Evolutionary conservation across 2,329 filamentous ascomycete species (phyloP).

Genomic region (Neopestalotiopsis clavispora): DNA sequence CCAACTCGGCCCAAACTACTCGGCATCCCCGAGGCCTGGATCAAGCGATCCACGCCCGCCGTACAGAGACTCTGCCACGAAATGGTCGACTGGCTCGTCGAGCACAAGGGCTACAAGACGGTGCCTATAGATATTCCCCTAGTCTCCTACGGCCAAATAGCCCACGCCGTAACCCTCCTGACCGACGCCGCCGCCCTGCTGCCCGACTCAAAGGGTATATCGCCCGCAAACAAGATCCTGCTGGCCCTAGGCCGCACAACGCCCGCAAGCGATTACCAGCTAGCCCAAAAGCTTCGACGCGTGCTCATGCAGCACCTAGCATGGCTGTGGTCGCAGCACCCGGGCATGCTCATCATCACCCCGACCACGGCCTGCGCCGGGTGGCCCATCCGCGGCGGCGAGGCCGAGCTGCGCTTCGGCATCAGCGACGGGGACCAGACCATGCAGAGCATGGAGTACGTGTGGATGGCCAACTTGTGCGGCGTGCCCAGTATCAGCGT

Average conservation of each 20-base stretch:
- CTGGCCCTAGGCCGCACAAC: conserved; percentile 67
- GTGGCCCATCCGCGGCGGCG: conserved; percentile 43
- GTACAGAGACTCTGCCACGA: no score
- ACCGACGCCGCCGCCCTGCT: conserved; percentile 59
- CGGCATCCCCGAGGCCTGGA: no score
- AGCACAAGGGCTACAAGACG: no score
- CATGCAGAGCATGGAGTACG: conserved; percentile 52
- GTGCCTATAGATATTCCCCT: conserved; percentile 50
- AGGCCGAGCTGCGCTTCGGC: conserved; percentile 43
- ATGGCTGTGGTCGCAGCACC: conserved; percentile 66
- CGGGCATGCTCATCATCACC: conserved; percentile 72
- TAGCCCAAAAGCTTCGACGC: conserved; percentile 72
- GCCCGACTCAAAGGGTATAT: conserved; percentile 53
- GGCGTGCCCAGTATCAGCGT: conserved; percentile 51
- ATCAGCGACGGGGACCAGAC: conserved; percentile 53
- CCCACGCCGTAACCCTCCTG: conserved; percentile 77
- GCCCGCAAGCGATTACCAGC: conserved; percentile 67
- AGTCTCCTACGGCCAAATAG: conserved; percentile 67
- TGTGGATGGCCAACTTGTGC: conserved; percentile 57
- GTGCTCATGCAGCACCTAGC: conserved; percentile 75
- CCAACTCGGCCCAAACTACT: no score
- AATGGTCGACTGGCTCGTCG: no score
- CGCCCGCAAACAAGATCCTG: conserved; percentile 68
- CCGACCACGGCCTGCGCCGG: conserved; percentile 64
- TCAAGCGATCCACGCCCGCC: no score